phyloP scores from a whole-genome alignment of 371 early-diverging fungal species.

The Saksenaea vasiformis region DNA sequence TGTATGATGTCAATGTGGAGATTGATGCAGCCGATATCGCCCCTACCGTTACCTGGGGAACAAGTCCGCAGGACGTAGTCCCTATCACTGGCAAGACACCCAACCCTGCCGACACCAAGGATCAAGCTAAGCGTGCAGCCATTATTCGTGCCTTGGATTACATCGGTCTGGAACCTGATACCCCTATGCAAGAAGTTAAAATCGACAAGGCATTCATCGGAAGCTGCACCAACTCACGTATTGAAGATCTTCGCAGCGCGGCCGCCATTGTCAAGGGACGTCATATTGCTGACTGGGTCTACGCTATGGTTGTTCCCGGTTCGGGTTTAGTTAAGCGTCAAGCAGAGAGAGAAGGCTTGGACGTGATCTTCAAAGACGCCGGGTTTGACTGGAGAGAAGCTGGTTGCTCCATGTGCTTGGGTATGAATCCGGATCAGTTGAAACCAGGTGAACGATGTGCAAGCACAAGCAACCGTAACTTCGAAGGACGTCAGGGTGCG shows the following conservation, averaged over 20 bases:
- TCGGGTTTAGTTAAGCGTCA: constrained; percentile 71
- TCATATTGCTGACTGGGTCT: constrained; percentile 60
- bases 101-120: constrained; percentile 47
- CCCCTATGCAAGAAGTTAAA: constrained; percentile 56
- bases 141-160: constrained; percentile 63
- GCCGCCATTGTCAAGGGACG: constrained; percentile 66
- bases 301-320: constrained; percentile 75
- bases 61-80: constrained; percentile 68
- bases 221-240: constrained; percentile 75
- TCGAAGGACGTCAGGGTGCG: constrained; percentile 73
- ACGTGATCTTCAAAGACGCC: constrained; percentile 65
- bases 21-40: constrained; percentile 61
- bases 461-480: constrained; percentile 73
- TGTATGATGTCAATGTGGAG: constrained; percentile 60
- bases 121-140: constrained; percentile 50
- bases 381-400: constrained; percentile 78
- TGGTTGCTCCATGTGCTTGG: constrained; percentile 76
- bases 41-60: constrained; percentile 74
- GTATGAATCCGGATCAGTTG: constrained; percentile 76
- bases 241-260: constrained; percentile 70
- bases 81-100: constrained; percentile 62
- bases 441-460: constrained; percentile 71
- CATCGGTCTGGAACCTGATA: constrained; percentile 69
- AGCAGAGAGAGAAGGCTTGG: constrained; percentile 71
- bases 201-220: constrained; percentile 74